Evolutionary conservation across 129 eudicot genomes (phyloP).

Genomic region (carrot (Daucus carota)): DNA sequence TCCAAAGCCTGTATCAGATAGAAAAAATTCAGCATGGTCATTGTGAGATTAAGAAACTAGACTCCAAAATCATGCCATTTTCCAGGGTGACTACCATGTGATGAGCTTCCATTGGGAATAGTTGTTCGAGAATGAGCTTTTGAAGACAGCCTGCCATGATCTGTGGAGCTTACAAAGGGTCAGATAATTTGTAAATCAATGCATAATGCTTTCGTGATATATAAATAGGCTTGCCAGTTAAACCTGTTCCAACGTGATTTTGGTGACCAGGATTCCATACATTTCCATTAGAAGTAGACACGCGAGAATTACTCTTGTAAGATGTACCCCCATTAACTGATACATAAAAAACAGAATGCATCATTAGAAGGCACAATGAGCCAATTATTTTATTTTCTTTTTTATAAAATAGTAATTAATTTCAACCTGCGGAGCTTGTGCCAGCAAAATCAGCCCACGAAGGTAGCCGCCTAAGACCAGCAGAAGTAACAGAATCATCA

Average conservation of each 20-base stretch:
- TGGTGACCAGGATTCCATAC: background rate
- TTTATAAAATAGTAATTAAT: background rate
- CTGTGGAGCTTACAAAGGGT: slow-evolving; percentile 17
- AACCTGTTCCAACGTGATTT: background rate
- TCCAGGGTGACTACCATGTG: slow-evolving; percentile 10
- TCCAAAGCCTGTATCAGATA: slow-evolving; percentile 21
- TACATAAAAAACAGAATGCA: background rate
- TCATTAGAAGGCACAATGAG: background rate
- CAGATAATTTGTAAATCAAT: background rate
- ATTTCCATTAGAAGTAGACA: slow-evolving; percentile 2
- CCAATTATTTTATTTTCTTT: background rate
- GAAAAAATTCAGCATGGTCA: slow-evolving; percentile 16
- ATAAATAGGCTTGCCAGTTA: background rate
- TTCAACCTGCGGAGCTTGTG: slow-evolving; percentile 22
- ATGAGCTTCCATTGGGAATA: slow-evolving; percentile 34
- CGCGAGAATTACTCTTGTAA: background rate
- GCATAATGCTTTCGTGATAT: background rate
- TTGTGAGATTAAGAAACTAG: background rate
- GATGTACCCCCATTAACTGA: slow-evolving; percentile 16
- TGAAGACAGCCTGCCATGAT: slow-evolving; percentile 17
- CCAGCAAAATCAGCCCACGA: slow-evolving; percentile 9
- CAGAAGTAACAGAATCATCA: slow-evolving; percentile 25
- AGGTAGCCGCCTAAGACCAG: slow-evolving; percentile 17
- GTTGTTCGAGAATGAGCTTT: slow-evolving; percentile 18
- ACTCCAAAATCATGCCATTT: background rate